A percentile compares a stretch with the other conserved stretches of the same genome.
phyloP scores from a whole-genome alignment of 2,329 filamentous ascomycete genomes.

The Penicillium verrucosum region DNA sequence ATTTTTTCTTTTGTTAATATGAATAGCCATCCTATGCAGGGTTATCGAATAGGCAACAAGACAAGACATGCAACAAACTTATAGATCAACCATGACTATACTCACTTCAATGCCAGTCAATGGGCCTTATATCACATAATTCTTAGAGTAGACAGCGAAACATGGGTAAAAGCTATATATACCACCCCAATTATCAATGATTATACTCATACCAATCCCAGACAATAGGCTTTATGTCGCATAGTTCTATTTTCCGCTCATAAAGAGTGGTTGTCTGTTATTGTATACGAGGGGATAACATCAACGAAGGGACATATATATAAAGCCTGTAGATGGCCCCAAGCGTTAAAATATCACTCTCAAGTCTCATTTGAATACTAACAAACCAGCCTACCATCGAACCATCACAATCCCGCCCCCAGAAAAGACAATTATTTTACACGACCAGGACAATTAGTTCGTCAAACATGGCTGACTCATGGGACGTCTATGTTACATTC shows the following conservation, averaged over 20 bases:
- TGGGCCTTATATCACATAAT: background rate
- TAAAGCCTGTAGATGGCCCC: background rate
- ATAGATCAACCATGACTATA: background rate
- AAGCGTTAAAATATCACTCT: background rate
- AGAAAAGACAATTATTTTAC: background rate
- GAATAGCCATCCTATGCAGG: background rate
- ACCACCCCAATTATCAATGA: background rate
- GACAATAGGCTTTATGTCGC: background rate
- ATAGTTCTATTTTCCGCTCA: background rate
- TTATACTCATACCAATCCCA: too few species aligned
- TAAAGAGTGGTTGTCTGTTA: background rate
- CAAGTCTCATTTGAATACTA: background rate
- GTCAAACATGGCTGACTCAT: background rate
- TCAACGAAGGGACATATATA: background rate
- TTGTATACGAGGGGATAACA: background rate
- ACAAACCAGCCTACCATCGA: background rate
- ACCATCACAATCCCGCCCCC: too few species aligned
- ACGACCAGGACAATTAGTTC: background rate
- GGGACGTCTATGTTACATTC: background rate
- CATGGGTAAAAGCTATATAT: too few species aligned
- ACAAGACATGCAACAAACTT: background rate
- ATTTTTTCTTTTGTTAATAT: background rate
- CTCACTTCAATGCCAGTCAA: background rate
- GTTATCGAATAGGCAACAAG: background rate
- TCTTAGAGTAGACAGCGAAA: background rate